phyloP scores from a whole-genome alignment of 495 filamentous ascomycete species.

The Neurospora sp. region DNA sequence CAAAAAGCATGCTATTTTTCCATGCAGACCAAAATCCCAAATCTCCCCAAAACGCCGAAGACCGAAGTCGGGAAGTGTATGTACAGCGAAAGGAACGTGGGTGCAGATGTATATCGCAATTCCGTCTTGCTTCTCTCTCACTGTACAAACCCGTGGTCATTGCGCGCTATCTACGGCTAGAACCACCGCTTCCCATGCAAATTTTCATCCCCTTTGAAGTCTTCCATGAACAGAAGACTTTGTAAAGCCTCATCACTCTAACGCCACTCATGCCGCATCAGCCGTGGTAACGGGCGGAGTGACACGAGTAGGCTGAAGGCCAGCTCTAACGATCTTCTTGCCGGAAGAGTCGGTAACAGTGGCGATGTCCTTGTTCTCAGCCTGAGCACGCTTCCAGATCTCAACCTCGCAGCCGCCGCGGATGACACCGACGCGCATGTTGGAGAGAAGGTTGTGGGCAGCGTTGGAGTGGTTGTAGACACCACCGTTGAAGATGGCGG shows the following conservation, averaged over 20 bases:
- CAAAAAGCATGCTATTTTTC: background rate
- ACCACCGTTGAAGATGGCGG: conserved; percentile 98
- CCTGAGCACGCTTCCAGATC: conserved; percentile 94
- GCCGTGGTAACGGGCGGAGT: conserved; percentile 59
- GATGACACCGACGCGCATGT: conserved; percentile 93
- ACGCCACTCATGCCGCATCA: conserved; percentile 51
- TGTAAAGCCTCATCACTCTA: background rate
- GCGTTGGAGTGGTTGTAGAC: conserved; percentile 97
- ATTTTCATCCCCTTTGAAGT: background rate
- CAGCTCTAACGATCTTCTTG: conserved; percentile 79
- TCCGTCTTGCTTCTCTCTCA: background rate
- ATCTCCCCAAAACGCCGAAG: background rate
- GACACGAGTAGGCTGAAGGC: conserved; percentile 82
- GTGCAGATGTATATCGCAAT: background rate
- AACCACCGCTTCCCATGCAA: background rate
- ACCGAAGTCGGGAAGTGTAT: background rate
- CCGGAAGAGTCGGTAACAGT: conserved; percentile 74
- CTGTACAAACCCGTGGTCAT: background rate
- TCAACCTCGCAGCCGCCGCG: conserved; percentile 95
- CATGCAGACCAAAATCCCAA: background rate
- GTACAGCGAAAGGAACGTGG: background rate
- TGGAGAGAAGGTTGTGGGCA: conserved; percentile 92
- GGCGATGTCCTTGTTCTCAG: conserved; percentile 77
- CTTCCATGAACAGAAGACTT: background rate
- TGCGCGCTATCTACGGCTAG: background rate